Evolutionary conservation across 2,329 filamentous ascomycete genomes (phyloP).

Genomic region (Nigrospora osmanthi): DNA sequence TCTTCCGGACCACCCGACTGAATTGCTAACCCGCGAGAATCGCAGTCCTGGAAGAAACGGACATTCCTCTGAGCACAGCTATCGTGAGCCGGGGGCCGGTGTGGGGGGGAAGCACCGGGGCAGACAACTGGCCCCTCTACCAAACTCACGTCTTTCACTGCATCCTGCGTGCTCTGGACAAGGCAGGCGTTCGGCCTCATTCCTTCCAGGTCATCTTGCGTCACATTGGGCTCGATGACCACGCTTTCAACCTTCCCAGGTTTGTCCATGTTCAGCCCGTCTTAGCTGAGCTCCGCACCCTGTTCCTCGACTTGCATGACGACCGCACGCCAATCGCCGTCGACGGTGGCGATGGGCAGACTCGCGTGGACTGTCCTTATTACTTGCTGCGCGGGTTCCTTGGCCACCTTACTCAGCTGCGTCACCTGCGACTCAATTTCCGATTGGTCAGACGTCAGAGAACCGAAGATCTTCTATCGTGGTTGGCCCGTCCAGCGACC

Average conservation of each 20-base stretch:
- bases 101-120: constrained; percentile 1
- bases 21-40: too few species aligned
- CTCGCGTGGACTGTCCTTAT: neutral
- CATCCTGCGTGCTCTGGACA: constrained; percentile 33
- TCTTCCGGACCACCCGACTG: too few species aligned
- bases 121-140: constrained; percentile 9
- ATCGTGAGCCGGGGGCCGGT: neutral
- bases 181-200: constrained; percentile 25
- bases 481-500: constrained; percentile 20
- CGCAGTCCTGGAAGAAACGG: too few species aligned
- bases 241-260: constrained; percentile 37
- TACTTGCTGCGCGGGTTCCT: constrained; percentile 28
- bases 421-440: constrained; percentile 47
- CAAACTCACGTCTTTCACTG: constrained; percentile 28
- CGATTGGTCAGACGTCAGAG: constrained; percentile 3
- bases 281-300: constrained; percentile 17
- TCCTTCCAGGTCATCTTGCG: constrained; percentile 41
- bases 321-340: neutral
- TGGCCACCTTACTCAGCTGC: constrained; percentile 29
- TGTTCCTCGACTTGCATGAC: constrained; percentile 6
- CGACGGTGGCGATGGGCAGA: neutral
- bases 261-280: constrained; percentile 30
- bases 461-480: constrained; percentile 26
- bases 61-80: too few species aligned
- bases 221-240: constrained; percentile 22